phyloP scores from a whole-genome alignment of 768 basidiomycete genomes.

The Psilocybe cubensis region DNA sequence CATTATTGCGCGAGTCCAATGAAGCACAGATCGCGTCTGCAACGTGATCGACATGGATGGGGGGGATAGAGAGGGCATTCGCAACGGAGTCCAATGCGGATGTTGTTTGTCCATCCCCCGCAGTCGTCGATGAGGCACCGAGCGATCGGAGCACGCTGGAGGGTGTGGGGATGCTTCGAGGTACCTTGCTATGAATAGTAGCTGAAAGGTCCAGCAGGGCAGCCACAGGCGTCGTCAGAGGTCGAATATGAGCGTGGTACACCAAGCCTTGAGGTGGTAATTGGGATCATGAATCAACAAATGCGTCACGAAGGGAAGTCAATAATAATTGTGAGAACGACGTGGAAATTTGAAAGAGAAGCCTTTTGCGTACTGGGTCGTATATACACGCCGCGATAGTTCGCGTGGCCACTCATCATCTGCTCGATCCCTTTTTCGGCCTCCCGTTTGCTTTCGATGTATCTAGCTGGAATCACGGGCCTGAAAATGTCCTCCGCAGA shows the following conservation, averaged over 20 bases:
- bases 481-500: slow-evolving; percentile 95
- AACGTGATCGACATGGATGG: slow-evolving; percentile 95
- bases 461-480: slow-evolving; percentile 82
- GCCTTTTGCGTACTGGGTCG: slow-evolving; percentile 74
- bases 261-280: slow-evolving; percentile 70
- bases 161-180: slow-evolving; percentile 64
- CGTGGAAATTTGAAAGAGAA: slow-evolving; percentile 6
- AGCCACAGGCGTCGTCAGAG: slow-evolving; percentile 86
- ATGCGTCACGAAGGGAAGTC: slow-evolving; percentile 7
- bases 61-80: slow-evolving; percentile 81
- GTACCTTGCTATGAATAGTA: slow-evolving; percentile 63
- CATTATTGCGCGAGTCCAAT: slow-evolving; percentile 49
- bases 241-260: slow-evolving; percentile 93
- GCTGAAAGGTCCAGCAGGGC: slow-evolving; percentile 83
- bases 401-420: slow-evolving; percentile 46
- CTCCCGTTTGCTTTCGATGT: slow-evolving; percentile 93
- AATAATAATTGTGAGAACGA: slow-evolving; percentile 3
- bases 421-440: slow-evolving; percentile 75
- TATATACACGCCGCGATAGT: slow-evolving; percentile 76
- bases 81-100: slow-evolving; percentile 66
- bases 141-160: slow-evolving; percentile 62
- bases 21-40: slow-evolving; percentile 79
- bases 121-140: slow-evolving; percentile 32
- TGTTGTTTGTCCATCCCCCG: slow-evolving; percentile 15
- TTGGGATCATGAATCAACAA: neutral